Percentiles rank a stretch among this genome's conserved stretches.
phyloP scores from a whole-genome alignment of 805 yeast genomes.

The Candida chauliodis region DNA sequence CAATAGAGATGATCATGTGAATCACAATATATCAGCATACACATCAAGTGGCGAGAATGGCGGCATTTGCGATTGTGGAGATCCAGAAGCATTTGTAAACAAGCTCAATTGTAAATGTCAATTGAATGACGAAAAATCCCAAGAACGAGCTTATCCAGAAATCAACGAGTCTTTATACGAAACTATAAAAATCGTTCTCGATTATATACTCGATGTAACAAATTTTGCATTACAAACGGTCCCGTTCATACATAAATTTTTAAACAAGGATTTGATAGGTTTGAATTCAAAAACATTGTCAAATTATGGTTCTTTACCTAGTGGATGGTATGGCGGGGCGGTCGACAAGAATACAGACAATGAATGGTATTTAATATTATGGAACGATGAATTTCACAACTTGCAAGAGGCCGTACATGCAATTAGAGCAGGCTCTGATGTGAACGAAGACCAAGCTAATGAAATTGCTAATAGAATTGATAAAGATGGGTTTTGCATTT shows the following conservation, averaged over 20 bases:
- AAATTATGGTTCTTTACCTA: constrained; percentile 29
- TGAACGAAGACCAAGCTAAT: constrained; percentile 24
- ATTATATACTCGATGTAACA: constrained; percentile 43
- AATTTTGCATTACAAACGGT: constrained; percentile 36
- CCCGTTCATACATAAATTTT: constrained; percentile 33
- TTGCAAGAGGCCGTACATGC: constrained; percentile 52
- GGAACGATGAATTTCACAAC: constrained; percentile 78
- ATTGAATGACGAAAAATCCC: constrained; percentile 6
- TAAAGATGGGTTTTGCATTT: constrained; percentile 45
- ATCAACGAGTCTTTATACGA: constrained; percentile 17
- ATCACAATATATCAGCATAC: constrained; percentile 59
- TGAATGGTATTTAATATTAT: constrained; percentile 50
- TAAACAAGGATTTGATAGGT: constrained; percentile 20
- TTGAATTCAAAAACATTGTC: constrained; percentile 26
- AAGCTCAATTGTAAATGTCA: constrained; percentile 50
- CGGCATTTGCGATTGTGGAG: constrained; percentile 77
- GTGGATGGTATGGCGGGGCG: constrained; percentile 26
- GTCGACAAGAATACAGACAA: constrained; percentile 30
- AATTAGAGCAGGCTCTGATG: constrained; percentile 32
- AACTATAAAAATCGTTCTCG: constrained; percentile 34
- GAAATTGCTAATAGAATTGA: constrained; percentile 45
- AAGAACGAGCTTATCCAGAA: constrained; percentile 11
- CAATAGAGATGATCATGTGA: constrained; percentile 62
- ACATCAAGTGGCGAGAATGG: constrained; percentile 44
- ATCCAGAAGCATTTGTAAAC: constrained; percentile 57